Evolutionary conservation across 805 yeast genomes (phyloP), one percentile per base, ranked within the genome.

Genomic region (Saturnispora silvae): DNA sequence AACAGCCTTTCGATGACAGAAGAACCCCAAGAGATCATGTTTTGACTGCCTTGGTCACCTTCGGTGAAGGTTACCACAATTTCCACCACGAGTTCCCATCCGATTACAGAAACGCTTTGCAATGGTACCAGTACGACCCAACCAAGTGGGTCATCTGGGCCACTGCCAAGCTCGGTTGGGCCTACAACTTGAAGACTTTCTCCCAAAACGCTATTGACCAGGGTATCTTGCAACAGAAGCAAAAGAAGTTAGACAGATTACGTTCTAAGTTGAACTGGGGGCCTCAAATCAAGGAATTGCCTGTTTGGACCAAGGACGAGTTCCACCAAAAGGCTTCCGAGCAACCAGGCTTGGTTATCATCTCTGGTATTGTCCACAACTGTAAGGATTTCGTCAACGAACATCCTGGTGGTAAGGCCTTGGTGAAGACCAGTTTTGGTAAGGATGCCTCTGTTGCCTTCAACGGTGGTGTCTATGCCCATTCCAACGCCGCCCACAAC

Each of bases 11-110:
- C 46, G 94, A 81, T 57, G 89, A 82, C 57, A 73, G 81, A 63
- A 76, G 87, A 71, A 80, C 89, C 24, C 92, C 92, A 48, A 71
- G 92, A 62, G 89, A 82, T 60, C 86, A 81, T 59, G 72, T 75
- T 54, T 52, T 82, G 44, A 81, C 92, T 35, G 92, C 92, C 4
- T 63, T 81, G 42, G 85, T 81, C 41, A 82, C 94, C 0, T 81
- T 81, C 52, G 94, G 94, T 60, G 94, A 82, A 63, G 94, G 94
- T 45, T 81, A 81, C 67, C 92, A 82, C 54, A 82, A 82, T 63
- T 82, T 81, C 75, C 94, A 82, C 60, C 94, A 82, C 58, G 94
- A 81, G 65, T 82, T 81, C 70, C 92, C 94, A 51, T 72, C 83
- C 15, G 94, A 82, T 63, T 82, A 81, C 70, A 75, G 94, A 71